phyloP scores from a whole-genome alignment of 768 basidiomycete genomes.

The Trametes maxima region DNA sequence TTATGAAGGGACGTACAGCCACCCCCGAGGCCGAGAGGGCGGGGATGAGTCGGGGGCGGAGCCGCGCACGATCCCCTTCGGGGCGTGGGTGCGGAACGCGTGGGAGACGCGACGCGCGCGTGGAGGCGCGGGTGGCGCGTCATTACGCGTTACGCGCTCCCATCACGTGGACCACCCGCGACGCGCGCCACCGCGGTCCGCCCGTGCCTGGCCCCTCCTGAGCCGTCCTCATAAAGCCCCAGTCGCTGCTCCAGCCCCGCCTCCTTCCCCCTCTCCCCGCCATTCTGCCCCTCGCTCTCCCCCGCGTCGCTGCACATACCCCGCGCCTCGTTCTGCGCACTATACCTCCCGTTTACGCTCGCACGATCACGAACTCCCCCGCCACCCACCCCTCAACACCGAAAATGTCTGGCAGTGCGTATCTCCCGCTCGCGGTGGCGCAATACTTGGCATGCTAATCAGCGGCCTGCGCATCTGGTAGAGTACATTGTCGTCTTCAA shows the following conservation, averaged over 20 bases:
- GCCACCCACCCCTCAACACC: not conserved
- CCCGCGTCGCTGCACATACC: conserved; percentile 1
- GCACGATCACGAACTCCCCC: conserved; percentile 6
- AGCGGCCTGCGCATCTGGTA: conserved; percentile 27
- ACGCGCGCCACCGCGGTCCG: conserved; percentile 12
- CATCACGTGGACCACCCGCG: conserved; percentile 2
- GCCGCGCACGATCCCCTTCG: not conserved
- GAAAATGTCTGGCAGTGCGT: conserved; percentile 29
- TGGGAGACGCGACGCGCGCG: conserved; percentile 5
- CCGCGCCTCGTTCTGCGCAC: not conserved
- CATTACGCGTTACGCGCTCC: conserved; percentile 11
- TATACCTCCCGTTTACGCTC: not conserved
- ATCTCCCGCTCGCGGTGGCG: not conserved
- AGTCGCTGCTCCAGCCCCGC: not conserved
- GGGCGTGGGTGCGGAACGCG: not conserved
- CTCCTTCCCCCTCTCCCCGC: conserved; percentile 1
- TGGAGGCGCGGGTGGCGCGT: conserved; percentile 7
- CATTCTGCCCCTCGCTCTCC: not conserved
- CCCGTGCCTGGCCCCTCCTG: conserved; percentile 3
- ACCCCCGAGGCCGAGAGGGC: not conserved
- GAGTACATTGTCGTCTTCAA: conserved; percentile 63
- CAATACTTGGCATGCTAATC: not conserved
- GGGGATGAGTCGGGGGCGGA: not conserved
- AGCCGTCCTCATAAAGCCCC: not conserved
- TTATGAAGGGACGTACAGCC: not conserved